Conservation (phyloP, 371 early-diverging fungal species). For the Mortierella sp. region DNA sequence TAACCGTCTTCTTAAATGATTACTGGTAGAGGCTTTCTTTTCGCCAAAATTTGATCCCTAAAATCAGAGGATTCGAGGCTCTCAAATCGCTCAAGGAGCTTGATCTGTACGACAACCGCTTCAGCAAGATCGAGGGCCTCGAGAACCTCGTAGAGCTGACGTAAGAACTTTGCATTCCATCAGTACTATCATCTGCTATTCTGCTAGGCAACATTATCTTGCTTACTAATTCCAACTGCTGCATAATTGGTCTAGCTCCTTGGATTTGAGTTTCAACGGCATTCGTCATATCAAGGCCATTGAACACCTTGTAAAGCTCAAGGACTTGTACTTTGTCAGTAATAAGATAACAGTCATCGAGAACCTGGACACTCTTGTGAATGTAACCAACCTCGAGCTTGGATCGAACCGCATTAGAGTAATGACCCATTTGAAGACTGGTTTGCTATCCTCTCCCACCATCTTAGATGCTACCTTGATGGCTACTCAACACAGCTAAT, state of each 20-base stretch:
- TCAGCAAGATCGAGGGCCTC: slow-evolving; percentile 80
- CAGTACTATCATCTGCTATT: not conserved
- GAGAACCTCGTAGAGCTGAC: slow-evolving; percentile 68
- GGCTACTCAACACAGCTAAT: not conserved
- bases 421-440: slow-evolving; percentile 15
- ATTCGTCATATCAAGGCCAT: slow-evolving; percentile 81
- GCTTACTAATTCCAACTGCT: not conserved
- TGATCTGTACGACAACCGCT: slow-evolving; percentile 97
- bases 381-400: slow-evolving; percentile 88
- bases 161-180: slow-evolving; percentile 59
- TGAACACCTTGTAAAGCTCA: slow-evolving; percentile 67
- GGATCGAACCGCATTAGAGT: slow-evolving; percentile 95
- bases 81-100: slow-evolving; percentile 76
- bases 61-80: slow-evolving; percentile 76
- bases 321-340: slow-evolving; percentile 84
- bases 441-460: not conserved
- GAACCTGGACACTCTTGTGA: slow-evolving; percentile 73
- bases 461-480: no score
- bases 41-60: slow-evolving; percentile 91
- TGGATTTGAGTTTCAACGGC: slow-evolving; percentile 95
- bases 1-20: not conserved
- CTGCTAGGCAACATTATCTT: not conserved
- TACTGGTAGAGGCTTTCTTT: slow-evolving; percentile 75
- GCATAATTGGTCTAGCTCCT: slow-evolving; percentile 58
- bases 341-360: slow-evolving; percentile 87